Base-by-base conservation (phyloP, 805 yeast genomes). In the Blastobotrys chiropterorum region DNA sequence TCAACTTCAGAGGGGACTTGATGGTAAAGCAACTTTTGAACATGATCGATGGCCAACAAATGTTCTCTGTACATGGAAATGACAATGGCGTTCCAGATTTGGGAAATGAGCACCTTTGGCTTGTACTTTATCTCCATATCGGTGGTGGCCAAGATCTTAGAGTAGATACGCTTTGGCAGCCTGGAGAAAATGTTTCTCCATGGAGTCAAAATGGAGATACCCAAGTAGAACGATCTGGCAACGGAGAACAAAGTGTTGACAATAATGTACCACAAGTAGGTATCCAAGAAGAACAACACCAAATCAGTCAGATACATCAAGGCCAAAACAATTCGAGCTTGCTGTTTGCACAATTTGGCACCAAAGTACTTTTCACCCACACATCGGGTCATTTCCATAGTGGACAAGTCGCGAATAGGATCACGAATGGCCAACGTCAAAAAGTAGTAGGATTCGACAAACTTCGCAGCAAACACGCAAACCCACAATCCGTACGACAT, bases 101-200 rank as follows among this genome's bases (percentile, higher is more conserved):
- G 86, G 1, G 89, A 80, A 0, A 83, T 80, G 55, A 82, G 66
- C 13, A 73, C 67, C 61, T 83, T 82, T 5, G 83, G 77, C 55
- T 73, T 74, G 53, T 70, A 72, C 54, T 70, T 74, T 14, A 72
- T 70, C 46, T 74, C 75, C 71, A 73, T 71, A 47, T 73, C 77
- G 2, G 76, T 63, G 8, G 80, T 73, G 2, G 78, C 76, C 11
- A 88, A 67, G 1, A 89, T 72, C 59, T 88, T 87, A 8, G 92
- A 79, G 58, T 76, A 77, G 2, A 88, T 85, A 57, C 95, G 73
- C 59, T 83, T 82, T 1, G 96, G 95, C 26, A 89, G 68, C 47
- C 90, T 19, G 80, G 97, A 84, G 78, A 90, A 94, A 62, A 94
- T 90, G 70, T 94, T 94, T 81, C 98, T 86, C 99, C 99, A 94